Evolutionary conservation across 2,329 filamentous ascomycete genomes (phyloP).

Genomic region (Chrysoporthe deuterocubensis): DNA sequence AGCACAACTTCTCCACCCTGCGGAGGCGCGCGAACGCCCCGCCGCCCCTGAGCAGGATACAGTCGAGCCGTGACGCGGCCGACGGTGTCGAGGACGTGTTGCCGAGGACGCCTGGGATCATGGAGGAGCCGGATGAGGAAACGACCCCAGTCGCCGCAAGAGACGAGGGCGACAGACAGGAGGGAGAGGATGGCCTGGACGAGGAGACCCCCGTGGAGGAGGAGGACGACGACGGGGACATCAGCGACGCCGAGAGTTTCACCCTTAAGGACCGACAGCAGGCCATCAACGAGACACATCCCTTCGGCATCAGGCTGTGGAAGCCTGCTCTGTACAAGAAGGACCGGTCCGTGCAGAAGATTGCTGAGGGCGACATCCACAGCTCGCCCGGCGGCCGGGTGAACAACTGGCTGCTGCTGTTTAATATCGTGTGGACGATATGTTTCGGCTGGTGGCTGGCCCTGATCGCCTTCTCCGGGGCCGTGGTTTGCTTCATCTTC

Average conservation of each 20-base stretch:
- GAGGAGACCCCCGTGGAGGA: slow-evolving; percentile 48
- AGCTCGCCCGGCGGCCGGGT: slow-evolving; percentile 89
- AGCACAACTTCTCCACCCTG: slow-evolving; percentile 46
- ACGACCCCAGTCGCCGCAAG: slow-evolving; percentile 1
- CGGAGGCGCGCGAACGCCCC: slow-evolving; percentile 41
- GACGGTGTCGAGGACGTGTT: slow-evolving; percentile 29
- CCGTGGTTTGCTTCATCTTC: slow-evolving; percentile 78
- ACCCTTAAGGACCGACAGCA: slow-evolving; percentile 96
- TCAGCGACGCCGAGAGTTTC: slow-evolving; percentile 96
- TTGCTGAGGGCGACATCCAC: slow-evolving; percentile 94
- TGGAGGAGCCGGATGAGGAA: slow-evolving; percentile 29
- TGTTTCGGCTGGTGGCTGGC: slow-evolving; percentile 97
- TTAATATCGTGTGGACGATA: slow-evolving; percentile 89
- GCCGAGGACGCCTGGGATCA: slow-evolving; percentile 23
- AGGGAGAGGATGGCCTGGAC: slow-evolving; percentile 39
- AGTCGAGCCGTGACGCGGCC: slow-evolving; percentile 35
- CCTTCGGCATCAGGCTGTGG: slow-evolving; percentile 98
- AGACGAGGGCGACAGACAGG: slow-evolving; percentile 22
- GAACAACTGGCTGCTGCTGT: slow-evolving; percentile 80
- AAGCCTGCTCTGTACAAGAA: slow-evolving; percentile 99
- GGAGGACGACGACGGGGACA: slow-evolving; percentile 69
- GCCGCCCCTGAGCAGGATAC: slow-evolving; percentile 39
- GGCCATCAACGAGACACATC: slow-evolving; percentile 98
- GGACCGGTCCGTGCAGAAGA: slow-evolving; percentile 92
- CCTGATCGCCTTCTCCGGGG: slow-evolving; percentile 72